Conservation (phyloP, 2,329 filamentous ascomycete genomes). For the Chaetomium sp. region DNA sequence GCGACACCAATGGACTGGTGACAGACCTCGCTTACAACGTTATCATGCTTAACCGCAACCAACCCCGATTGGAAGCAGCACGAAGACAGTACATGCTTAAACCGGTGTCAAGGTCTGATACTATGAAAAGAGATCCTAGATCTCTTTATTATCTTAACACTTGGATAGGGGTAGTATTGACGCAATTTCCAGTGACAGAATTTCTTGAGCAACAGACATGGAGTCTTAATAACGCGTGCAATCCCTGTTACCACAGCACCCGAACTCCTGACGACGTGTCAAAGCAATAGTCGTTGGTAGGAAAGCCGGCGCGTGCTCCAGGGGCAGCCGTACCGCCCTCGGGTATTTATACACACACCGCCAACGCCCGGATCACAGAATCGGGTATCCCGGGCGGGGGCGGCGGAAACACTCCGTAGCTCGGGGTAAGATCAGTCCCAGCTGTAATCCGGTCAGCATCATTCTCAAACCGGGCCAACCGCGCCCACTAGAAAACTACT, state of each 20-base stretch:
- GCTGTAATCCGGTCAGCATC: conserved; percentile 15
- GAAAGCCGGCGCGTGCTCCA: background rate
- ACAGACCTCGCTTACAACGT: background rate
- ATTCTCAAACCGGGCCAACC: background rate
- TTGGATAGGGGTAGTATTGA: background rate
- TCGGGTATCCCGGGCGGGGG: background rate
- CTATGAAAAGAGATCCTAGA: background rate
- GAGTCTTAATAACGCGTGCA: background rate
- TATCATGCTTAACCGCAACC: background rate
- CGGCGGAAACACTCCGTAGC: background rate
- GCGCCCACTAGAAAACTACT: conserved; percentile 38
- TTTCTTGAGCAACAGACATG: background rate
- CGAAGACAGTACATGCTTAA: background rate
- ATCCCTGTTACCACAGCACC: background rate
- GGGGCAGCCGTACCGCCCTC: background rate
- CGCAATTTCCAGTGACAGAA: too few relatives aligned
- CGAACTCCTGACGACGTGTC: background rate
- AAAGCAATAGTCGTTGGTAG: background rate
- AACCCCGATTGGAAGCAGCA: background rate
- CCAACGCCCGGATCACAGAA: background rate
- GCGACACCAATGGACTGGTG: background rate
- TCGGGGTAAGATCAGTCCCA: conserved; percentile 23
- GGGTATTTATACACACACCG: conserved; percentile 9
- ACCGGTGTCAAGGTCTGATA: background rate
- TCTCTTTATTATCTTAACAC: background rate